Evolutionary conservation across 495 filamentous ascomycete genomes (phyloP).

Genomic region (Podospora bellae-mahoneyi): DNA sequence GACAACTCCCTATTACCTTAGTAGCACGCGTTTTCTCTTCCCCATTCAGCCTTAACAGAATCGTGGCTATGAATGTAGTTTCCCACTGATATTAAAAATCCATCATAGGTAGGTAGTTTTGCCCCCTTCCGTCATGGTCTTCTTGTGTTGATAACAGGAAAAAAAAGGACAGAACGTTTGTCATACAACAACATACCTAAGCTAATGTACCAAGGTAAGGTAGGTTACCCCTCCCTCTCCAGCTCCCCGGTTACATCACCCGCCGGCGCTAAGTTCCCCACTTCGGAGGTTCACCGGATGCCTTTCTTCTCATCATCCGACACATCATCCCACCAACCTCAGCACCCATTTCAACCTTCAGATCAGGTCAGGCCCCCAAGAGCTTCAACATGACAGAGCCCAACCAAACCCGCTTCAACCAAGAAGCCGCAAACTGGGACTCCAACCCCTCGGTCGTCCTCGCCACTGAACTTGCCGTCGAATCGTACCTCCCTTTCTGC

Average conservation of each 20-base stretch:
- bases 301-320: not conserved
- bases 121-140: too few relatives aligned
- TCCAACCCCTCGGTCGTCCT: constrained; percentile 35
- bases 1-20: too few relatives aligned
- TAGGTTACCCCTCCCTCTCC: not conserved
- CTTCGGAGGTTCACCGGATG: not conserved
- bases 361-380: not conserved
- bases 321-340: not conserved
- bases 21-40: too few relatives aligned
- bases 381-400: not conserved
- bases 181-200: too few relatives aligned
- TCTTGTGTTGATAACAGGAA: too few relatives aligned
- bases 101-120: too few relatives aligned
- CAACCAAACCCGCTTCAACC: constrained; percentile 35
- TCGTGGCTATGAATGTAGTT: too few relatives aligned
- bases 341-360: not conserved
- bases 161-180: too few relatives aligned
- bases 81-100: too few relatives aligned
- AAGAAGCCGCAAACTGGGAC: constrained; percentile 42
- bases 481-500: constrained; percentile 31
- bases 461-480: constrained; percentile 32
- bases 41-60: too few relatives aligned
- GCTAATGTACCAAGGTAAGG: too few relatives aligned
- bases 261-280: not conserved
- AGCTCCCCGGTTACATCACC: not conserved